Base-by-base conservation (phyloP, 2,329 filamentous ascomycete genomes). In the Trichoderma sp. region DNA sequence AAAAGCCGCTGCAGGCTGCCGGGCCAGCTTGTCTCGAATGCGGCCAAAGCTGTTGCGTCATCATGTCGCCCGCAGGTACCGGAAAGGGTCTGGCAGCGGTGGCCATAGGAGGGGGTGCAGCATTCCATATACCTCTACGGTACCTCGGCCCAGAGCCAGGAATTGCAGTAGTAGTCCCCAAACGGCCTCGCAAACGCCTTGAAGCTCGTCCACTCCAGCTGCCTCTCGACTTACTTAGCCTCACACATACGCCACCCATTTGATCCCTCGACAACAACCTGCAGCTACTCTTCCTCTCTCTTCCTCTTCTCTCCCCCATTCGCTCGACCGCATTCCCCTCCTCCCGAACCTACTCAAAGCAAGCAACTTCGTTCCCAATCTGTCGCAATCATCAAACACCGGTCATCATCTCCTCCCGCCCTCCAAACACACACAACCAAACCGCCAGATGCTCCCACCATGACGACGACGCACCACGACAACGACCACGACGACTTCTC, bases 401-500 rank as follows among this genome's bases (percentile, higher is more conserved):
- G 5, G 19, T 17, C 5, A 39, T 24, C 47, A 61, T 43, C 48
- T 44, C 39, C 30, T n/a, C 47, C 21, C 55, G 9, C 43, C 57
- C 45, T 2, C 28, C 19, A 26, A 30, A 30, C 43, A 21, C 21
- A 24, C 21, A 9, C 6, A 26, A 28, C 30, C 15, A 15, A 24
- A 24, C 21, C 21, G 21, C 21, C 26, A 44, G 51, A 65, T 67
- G 61, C 61, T 64, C 28, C 61, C 51, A 44, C 34, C 62, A 67
- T 67, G 65, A 67, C 65, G 65, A 67, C 65, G 65, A 67, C 55
- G 43, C 65, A 44, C 12, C 59, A 63, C 28, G 71, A 80, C 82
- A 69, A 80, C 69, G 82, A 85, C 72, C 80, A 83, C 73, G 89
- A 91, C 78, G 89, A 90, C 78, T 95, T 95, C 78, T 90, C 92